A percentile compares a stretch with the other conserved stretches of the same genome.
Evolutionary conservation across 345 rosid species (phyloP).

Genomic region (Theobroma cacao): DNA sequence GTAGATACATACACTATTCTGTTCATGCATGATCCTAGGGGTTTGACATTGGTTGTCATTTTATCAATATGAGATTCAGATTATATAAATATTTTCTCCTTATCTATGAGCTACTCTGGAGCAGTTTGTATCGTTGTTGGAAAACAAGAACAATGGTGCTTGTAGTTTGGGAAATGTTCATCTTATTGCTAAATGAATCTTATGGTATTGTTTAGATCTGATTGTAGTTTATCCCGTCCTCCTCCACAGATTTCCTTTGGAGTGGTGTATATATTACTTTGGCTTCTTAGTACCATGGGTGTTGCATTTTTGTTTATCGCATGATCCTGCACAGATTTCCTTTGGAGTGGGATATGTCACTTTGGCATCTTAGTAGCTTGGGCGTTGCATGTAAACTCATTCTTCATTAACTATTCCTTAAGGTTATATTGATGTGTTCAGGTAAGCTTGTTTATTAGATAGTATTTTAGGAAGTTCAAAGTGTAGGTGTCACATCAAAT

Average conservation of each 20-base stretch:
- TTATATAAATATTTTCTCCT: background rate
- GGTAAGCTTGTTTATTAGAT: background rate
- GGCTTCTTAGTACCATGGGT: background rate
- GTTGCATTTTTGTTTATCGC: background rate
- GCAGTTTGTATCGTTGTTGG: background rate
- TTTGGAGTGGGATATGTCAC: background rate
- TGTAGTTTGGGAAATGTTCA: background rate
- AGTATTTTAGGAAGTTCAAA: background rate
- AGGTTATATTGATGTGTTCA: background rate
- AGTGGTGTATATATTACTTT: background rate
- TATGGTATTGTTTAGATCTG: background rate
- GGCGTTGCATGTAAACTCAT: background rate
- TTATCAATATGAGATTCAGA: background rate
- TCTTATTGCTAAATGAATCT: background rate
- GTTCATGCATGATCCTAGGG: background rate
- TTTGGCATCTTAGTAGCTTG: background rate
- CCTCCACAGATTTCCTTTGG: background rate
- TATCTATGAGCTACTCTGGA: background rate
- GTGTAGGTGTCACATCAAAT: background rate
- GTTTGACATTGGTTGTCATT: background rate
- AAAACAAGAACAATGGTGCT: background rate
- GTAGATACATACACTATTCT: background rate
- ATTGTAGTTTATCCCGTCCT: background rate
- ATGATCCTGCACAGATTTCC: background rate
- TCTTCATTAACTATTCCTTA: background rate